Percentiles rank a stretch among this genome's conserved stretches.
Conservation (phyloP, 2,329 filamentous ascomycete genomes). For the Gyromitra esculenta region DNA sequence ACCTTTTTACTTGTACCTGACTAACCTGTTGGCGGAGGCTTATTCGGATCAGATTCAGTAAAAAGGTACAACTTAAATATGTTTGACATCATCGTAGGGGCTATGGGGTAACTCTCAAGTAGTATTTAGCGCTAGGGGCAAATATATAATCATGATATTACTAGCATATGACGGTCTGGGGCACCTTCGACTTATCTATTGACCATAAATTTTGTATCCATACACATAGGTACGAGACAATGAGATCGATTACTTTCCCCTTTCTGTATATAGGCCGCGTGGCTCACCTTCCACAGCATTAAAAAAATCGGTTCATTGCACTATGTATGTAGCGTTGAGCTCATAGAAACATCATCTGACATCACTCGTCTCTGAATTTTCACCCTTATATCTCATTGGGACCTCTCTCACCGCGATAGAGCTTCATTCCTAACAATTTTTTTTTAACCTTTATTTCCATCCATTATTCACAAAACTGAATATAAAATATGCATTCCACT, state of each 20-base stretch:
- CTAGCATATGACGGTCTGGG: not conserved
- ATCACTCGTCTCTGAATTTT: conserved; percentile 8
- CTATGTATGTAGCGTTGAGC: not conserved
- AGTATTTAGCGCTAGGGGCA: not conserved
- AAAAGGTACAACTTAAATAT: not conserved
- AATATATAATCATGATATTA: not conserved
- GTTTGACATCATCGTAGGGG: not conserved
- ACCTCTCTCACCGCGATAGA: not conserved
- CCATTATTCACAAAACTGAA: not conserved
- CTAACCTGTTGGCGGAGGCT: not conserved
- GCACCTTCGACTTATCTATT: not conserved
- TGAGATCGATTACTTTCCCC: not conserved
- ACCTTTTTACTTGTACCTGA: not conserved
- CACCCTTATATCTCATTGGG: conserved; percentile 9
- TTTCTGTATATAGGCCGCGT: not conserved
- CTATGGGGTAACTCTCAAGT: not conserved
- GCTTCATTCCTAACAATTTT: not conserved
- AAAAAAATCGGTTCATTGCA: not conserved
- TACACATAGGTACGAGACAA: not conserved
- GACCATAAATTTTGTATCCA: not conserved
- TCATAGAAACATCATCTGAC: conserved; percentile 26
- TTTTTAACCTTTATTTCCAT: conserved; percentile 9
- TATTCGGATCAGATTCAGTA: no score
- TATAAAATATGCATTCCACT: conserved; percentile 23
- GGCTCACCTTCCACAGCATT: not conserved